phyloP scores from a whole-genome alignment of 331 rosid species.

The Stylosanthes scabra region DNA sequence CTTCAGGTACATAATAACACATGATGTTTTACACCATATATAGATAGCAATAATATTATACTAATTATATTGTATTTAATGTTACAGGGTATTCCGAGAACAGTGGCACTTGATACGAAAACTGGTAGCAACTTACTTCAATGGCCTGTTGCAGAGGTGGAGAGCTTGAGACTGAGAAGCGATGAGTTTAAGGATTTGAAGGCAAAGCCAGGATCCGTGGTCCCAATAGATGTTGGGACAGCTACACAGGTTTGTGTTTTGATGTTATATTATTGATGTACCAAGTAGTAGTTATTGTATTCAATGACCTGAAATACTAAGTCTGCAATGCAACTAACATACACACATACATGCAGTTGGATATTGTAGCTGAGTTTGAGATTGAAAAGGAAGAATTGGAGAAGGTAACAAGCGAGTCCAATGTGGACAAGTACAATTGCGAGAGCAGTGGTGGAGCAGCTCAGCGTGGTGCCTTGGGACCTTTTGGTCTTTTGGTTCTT shows the following conservation, averaged over 20 bases:
- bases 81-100: conserved; percentile 78
- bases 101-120: conserved; percentile 65
- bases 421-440: conserved; percentile 60
- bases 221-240: conserved; percentile 61
- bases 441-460: conserved; percentile 63
- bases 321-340: conserved; percentile 35
- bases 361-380: conserved; percentile 85
- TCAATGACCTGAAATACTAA: conserved; percentile 21
- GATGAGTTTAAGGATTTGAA: conserved; percentile 50
- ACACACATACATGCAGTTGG: conserved; percentile 56
- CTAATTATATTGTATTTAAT: neutral
- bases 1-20: conserved; percentile 52
- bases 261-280: neutral
- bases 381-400: conserved; percentile 61
- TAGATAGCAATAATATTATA: too few species aligned
- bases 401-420: conserved; percentile 28
- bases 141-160: conserved; percentile 85
- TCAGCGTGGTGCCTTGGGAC: conserved; percentile 77
- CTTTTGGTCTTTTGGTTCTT: conserved; percentile 78
- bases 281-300: too few species aligned
- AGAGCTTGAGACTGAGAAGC: conserved; percentile 64
- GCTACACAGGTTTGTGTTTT: conserved; percentile 74
- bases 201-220: conserved; percentile 64
- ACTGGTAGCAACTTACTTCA: conserved; percentile 75
- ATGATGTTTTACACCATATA: too few species aligned